Conservation (phyloP, 805 yeast species). For the Yarrowia sp. region DNA sequence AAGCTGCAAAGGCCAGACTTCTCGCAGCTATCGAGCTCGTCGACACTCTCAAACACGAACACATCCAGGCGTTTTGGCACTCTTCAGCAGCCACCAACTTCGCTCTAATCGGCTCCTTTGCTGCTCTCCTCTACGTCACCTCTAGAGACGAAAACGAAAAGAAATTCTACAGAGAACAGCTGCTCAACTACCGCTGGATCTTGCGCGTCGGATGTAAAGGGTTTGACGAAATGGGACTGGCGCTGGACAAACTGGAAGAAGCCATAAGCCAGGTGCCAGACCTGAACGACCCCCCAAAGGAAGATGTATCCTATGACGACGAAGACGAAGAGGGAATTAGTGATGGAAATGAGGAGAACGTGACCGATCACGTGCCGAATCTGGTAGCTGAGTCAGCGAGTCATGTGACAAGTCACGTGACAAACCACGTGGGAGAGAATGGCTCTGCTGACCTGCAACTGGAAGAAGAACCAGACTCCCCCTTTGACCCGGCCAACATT, state of each 20-base stretch:
- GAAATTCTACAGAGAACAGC: constrained; percentile 68
- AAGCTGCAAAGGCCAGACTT: constrained; percentile 84
- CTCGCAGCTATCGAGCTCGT: constrained; percentile 83
- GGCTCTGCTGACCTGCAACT: not conserved
- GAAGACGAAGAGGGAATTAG: not conserved
- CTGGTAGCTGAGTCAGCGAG: too few relatives aligned
- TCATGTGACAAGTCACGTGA: not conserved
- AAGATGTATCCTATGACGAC: constrained; percentile 3
- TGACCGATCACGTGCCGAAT: too few relatives aligned
- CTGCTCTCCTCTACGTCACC: constrained; percentile 77
- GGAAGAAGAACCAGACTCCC: not conserved
- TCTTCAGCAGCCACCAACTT: constrained; percentile 79
- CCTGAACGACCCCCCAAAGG: constrained; percentile 39
- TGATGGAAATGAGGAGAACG: not conserved
- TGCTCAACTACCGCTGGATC: constrained; percentile 78
- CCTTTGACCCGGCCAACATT: constrained; percentile 11
- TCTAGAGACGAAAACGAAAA: constrained; percentile 60
- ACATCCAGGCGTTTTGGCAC: constrained; percentile 90
- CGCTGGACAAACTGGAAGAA: constrained; percentile 73
- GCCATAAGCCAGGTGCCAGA: constrained; percentile 74
- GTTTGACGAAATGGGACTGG: constrained; percentile 78
- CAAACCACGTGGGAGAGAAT: not conserved
- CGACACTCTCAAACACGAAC: constrained; percentile 76
- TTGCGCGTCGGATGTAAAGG: constrained; percentile 76
- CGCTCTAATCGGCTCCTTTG: constrained; percentile 85